Evolutionary conservation across 2,329 filamentous ascomycete genomes (phyloP), one percentile per base, ranked within the genome.

Genomic region (Penicillium sp.): DNA sequence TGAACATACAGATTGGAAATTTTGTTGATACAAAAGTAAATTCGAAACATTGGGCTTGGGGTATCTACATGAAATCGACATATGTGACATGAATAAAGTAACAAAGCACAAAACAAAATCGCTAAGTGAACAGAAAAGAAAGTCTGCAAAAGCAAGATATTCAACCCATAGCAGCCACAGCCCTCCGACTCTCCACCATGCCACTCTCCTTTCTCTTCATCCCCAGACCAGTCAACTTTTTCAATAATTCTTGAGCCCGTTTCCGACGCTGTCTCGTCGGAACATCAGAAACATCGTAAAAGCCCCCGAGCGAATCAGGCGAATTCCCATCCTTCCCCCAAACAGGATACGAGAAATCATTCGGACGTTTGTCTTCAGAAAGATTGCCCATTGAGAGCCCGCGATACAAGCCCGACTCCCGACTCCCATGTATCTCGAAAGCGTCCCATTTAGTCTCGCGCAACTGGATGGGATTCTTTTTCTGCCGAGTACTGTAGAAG

Each of bases 161-260:
- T 39, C 35, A 39, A n/a, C n/a, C 35, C n/a, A 19, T 19, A 19
- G 16, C 14, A 10, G 35, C 8, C 16, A 39, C 35, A 19, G 35
- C 16, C n/a, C n/a, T 19, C n/a, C 35, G 16, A 19, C 35, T 9
- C 35, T 39, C 35, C 3, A 10, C 35, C 7, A 39, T 19, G 1
- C 39, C 75, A 74, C 4, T 72, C 72, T 48, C 57, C 29, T 47
- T 61, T 50, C 35, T 50, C 43, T 55, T 46, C 35, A 46, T 46
- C 23, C 63, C 51, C 27, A 66, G 31, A 7, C 65, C 65, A 29
- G 64, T 46, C 58, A 67, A 57, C 43, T 52, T 65, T 50, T 55
- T 62, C 45, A 65, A 42, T 16, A 67, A 43, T n/a, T 59, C 27
- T n/a, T 62, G 63, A 1, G 64, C 65, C 13, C 56, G 53, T 25